Percentiles rank a stretch among this genome's conserved stretches.
phyloP scores from a whole-genome alignment of 108 stramenopile species.

The Skeletonema tropicum region DNA sequence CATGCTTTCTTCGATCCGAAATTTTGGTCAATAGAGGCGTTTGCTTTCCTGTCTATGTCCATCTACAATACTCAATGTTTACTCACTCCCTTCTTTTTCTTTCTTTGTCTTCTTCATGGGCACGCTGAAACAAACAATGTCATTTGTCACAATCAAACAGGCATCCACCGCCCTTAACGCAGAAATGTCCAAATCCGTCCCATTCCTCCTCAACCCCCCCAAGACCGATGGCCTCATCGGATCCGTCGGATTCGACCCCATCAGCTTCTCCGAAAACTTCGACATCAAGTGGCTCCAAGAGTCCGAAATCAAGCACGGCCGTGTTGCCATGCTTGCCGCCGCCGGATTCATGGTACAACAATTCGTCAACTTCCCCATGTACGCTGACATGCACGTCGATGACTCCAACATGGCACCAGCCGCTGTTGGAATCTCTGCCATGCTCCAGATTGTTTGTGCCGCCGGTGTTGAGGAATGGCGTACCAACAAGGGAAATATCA shows the following conservation, averaged over 20 bases:
- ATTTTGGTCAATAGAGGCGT: not conserved
- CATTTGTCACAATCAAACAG: not conserved
- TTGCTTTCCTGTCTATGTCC: not conserved
- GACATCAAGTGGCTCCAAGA: constrained; percentile 98
- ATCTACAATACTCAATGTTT: not conserved
- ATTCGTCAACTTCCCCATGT: constrained; percentile 84
- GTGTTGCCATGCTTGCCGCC: constrained; percentile 92
- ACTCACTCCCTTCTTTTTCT: not conserved
- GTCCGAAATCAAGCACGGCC: constrained; percentile 97
- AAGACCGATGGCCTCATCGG: constrained; percentile 81
- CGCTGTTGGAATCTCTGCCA: constrained; percentile 73
- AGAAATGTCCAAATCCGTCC: constrained; percentile 87
- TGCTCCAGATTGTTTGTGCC: constrained; percentile 87
- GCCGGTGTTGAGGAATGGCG: constrained; percentile 83
- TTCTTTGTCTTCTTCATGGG: not conserved
- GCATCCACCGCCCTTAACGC: constrained; percentile 66
- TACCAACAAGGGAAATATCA: constrained; percentile 91
- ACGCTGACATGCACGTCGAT: constrained; percentile 65
- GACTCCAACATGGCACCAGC: constrained; percentile 85
- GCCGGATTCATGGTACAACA: constrained; percentile 81
- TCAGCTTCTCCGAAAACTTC: constrained; percentile 86
- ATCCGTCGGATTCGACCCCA: constrained; percentile 93
- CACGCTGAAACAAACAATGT: not conserved
- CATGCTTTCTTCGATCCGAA: not conserved
- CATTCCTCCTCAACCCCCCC: constrained; percentile 75